Conservation (phyloP, 257 asterid species). For the Prunella vulgaris region DNA sequence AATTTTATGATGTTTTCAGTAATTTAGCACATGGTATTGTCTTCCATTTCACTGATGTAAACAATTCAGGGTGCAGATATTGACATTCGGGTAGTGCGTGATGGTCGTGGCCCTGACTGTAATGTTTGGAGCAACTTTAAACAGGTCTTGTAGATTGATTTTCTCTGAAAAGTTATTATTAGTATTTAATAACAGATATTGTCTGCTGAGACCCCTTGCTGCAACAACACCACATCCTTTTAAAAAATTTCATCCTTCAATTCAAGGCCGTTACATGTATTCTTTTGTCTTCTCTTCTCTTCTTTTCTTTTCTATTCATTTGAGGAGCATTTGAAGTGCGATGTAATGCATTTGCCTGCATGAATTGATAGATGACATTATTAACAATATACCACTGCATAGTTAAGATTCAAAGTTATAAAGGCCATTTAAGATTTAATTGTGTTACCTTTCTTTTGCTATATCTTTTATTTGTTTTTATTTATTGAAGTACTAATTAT, state of each 20-base stretch:
- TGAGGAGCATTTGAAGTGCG: not conserved
- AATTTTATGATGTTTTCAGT: not conserved
- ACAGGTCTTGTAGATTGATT: conserved; percentile 47
- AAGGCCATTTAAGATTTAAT: conserved; percentile 7
- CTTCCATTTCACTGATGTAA: conserved; percentile 32
- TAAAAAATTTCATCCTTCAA: not conserved
- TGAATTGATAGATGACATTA: not conserved
- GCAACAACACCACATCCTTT: not conserved
- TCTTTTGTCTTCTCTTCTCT: not conserved
- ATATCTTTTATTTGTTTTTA: not conserved
- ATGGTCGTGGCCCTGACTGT: conserved; percentile 97
- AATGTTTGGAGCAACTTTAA: conserved; percentile 93
- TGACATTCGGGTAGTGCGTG: conserved; percentile 98
- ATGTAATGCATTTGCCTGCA: not conserved
- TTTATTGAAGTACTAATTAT: not conserved
- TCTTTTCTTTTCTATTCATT: not conserved
- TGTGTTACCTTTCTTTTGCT: not conserved
- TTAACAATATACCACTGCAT: not conserved
- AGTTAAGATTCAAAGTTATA: not conserved
- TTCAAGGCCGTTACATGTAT: not conserved
- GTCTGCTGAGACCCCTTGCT: conserved; percentile 8
- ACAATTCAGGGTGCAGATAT: conserved; percentile 96
- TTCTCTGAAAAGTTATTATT: not conserved
- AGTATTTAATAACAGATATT: not conserved
- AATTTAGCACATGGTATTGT: not conserved